Conservation (phyloP, 1,139 yeast genomes). For the Arxiozyma bovina region DNA sequence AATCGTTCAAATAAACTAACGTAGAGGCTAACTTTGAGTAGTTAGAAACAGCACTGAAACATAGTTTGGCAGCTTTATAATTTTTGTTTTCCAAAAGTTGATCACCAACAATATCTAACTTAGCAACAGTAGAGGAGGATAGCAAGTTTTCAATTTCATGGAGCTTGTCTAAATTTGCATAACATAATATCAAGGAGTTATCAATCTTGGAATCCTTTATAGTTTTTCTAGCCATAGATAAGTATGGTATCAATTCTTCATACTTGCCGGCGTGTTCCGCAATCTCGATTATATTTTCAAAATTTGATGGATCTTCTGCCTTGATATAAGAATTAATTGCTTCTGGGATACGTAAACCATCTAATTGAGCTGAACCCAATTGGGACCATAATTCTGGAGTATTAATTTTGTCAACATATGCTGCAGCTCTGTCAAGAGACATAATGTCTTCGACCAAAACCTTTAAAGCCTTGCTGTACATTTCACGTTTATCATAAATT, state of each 20-base stretch:
- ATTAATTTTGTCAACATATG: slow-evolving; percentile 85
- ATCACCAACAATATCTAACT: slow-evolving; percentile 87
- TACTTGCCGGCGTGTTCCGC: slow-evolving; percentile 94
- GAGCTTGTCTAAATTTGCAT: slow-evolving; percentile 69
- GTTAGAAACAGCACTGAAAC: slow-evolving; percentile 79
- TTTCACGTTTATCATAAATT: slow-evolving; percentile 78
- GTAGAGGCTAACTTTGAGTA: slow-evolving; percentile 95
- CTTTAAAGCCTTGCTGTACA: slow-evolving; percentile 70
- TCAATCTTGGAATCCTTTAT: slow-evolving; percentile 89
- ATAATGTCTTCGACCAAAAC: slow-evolving; percentile 88
- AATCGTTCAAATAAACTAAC: slow-evolving; percentile 80
- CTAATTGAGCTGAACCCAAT: slow-evolving; percentile 91
- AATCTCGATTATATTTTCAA: slow-evolving; percentile 85
- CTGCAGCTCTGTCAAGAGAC: slow-evolving; percentile 91
- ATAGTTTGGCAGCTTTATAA: slow-evolving; percentile 86
- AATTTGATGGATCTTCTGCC: slow-evolving; percentile 87
- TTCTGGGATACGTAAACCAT: slow-evolving; percentile 86
- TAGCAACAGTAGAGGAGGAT: slow-evolving; percentile 85
- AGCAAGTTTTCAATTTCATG: slow-evolving; percentile 79
- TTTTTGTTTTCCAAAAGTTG: slow-evolving; percentile 71
- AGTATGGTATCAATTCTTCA: slow-evolving; percentile 80
- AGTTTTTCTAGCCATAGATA: slow-evolving; percentile 89
- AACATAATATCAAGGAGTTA: slow-evolving; percentile 81
- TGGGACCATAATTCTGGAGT: slow-evolving; percentile 87
- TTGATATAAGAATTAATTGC: slow-evolving; percentile 83